Evolutionary conservation across 2,329 filamentous ascomycete genomes (phyloP).

Genomic region (Fusarium sp.): DNA sequence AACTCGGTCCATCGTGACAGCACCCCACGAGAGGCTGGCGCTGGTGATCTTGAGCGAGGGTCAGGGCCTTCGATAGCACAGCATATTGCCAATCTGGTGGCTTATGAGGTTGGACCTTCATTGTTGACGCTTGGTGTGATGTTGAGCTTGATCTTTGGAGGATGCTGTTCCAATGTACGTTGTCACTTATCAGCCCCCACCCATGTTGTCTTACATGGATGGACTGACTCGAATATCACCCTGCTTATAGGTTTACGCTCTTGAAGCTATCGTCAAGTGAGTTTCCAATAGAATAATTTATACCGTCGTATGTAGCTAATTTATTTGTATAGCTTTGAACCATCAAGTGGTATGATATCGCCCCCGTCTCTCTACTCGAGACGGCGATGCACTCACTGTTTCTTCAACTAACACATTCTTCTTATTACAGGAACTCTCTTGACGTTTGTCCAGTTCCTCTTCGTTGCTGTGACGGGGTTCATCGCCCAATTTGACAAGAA

Average conservation of each 20-base stretch:
- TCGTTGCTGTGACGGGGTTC: conserved; percentile 83
- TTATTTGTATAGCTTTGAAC: conserved; percentile 72
- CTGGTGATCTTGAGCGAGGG: conserved; percentile 28
- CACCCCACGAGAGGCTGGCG: conserved; percentile 10
- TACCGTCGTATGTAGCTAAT: conserved; percentile 22
- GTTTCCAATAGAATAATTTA: conserved; percentile 41
- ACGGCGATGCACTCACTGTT: not conserved
- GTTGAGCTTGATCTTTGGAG: conserved; percentile 90
- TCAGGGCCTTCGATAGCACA: conserved; percentile 32
- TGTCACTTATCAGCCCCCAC: not conserved
- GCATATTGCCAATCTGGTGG: conserved; percentile 37
- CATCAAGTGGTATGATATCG: conserved; percentile 74
- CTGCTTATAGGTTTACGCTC: conserved; percentile 81
- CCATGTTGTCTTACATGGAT: not conserved
- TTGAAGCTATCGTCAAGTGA: conserved; percentile 95
- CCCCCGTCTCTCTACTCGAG: not conserved
- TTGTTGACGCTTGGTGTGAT: conserved; percentile 72
- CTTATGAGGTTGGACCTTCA: conserved; percentile 43
- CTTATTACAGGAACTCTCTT: conserved; percentile 75
- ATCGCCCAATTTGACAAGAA: conserved; percentile 77
- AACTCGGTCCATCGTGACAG: conserved; percentile 17
- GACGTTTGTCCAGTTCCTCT: conserved; percentile 89
- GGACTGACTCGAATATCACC: conserved; percentile 30
- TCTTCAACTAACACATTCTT: conserved; percentile 27
- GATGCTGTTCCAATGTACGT: conserved; percentile 90